Evolutionary conservation across 768 basidiomycete genomes (phyloP).

Genomic region (Leccinum olivaceopallidum): DNA sequence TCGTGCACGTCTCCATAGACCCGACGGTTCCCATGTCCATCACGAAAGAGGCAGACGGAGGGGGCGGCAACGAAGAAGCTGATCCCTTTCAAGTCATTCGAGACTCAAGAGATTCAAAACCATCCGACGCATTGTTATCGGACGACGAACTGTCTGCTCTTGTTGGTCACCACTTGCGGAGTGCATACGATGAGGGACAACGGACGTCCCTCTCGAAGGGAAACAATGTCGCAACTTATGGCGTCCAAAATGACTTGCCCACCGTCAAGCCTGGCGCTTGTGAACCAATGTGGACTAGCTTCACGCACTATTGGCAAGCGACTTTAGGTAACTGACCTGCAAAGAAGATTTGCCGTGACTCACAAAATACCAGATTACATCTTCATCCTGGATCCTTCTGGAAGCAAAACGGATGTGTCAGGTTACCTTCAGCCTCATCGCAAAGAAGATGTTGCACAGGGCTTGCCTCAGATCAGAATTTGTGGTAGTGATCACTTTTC

Average conservation of each 20-base stretch:
- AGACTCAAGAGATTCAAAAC: slow-evolving; percentile 61
- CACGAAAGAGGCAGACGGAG: slow-evolving; percentile 31
- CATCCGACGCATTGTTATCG: slow-evolving; percentile 69
- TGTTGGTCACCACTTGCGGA: slow-evolving; percentile 44
- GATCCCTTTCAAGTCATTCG: slow-evolving; percentile 76
- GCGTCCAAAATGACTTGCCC: slow-evolving; percentile 44
- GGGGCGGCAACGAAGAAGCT: slow-evolving; percentile 39
- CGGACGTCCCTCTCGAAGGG: slow-evolving; percentile 15
- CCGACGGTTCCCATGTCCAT: slow-evolving; percentile 43
- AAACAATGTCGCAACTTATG: slow-evolving; percentile 45
- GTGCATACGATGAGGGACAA: slow-evolving; percentile 67
- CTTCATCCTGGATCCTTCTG: slow-evolving; percentile 60
- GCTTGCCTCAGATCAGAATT: slow-evolving; percentile 76
- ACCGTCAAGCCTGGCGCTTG: slow-evolving; percentile 49
- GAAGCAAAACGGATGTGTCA: slow-evolving; percentile 37
- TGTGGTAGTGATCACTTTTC: slow-evolving; percentile 89
- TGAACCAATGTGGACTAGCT: slow-evolving; percentile 89
- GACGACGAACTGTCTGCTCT: slow-evolving; percentile 54
- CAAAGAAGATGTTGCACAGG: slow-evolving; percentile 59
- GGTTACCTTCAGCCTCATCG: slow-evolving; percentile 64
- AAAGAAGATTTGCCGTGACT: slow-evolving; percentile 5
- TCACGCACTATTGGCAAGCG: slow-evolving; percentile 83
- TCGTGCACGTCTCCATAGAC: slow-evolving; percentile 73
- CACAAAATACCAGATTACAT: slow-evolving; percentile 72
- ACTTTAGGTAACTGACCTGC: slow-evolving; percentile 58